Evolutionary conservation across 2,329 filamentous ascomycete species (phyloP), one percentile per base, ranked within the genome.

Genomic region (Botrytis fabae): DNA sequence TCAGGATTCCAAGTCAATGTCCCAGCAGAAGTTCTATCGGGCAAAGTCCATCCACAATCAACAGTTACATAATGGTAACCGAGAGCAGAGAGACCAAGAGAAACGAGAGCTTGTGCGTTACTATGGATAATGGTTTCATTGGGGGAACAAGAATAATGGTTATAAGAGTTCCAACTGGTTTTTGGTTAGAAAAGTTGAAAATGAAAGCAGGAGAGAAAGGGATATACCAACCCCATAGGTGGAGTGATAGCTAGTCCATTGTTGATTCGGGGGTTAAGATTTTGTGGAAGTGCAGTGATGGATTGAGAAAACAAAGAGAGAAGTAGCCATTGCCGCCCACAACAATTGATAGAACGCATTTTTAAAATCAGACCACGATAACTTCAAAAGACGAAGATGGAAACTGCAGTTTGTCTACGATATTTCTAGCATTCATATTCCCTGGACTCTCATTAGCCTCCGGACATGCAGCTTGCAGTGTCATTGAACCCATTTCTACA

Each of bases 51-150:
- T 9, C 86, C 86, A 75, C 86, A 87, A 76, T 88, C 86, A 0
- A 84, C 82, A 0, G 84, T 85, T 25, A 87, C 84, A 75, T 83
- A 85, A 28, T 82, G 82, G 76, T 88, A 88, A 16, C 86, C 86
- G 1, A 83, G 76, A 5, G 80, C 78, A 2, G 81, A 79, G 0
- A 87, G 81, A 0, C 84, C 84, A 0, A 85, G 80, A 54, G 84
- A 82, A 1, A 86, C 80, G 1, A 87, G 77, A 4, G 85, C 85
- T 71, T 86, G 78, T 0, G 84, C 84, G 71, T 85, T 86, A 18
- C 82, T 81, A 25, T 83, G 82, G 4, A 87, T 82, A n/a, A 85
- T 84, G 0, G 76, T 77, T 69, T 86, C 84, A 60, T 83, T 84
- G 0, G 84, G 84, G 0, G 77, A 79, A 76, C 86, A 87, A 44